Conservation (phyloP, 208 protist genomes). For the Crithidia brevicula region DNA sequence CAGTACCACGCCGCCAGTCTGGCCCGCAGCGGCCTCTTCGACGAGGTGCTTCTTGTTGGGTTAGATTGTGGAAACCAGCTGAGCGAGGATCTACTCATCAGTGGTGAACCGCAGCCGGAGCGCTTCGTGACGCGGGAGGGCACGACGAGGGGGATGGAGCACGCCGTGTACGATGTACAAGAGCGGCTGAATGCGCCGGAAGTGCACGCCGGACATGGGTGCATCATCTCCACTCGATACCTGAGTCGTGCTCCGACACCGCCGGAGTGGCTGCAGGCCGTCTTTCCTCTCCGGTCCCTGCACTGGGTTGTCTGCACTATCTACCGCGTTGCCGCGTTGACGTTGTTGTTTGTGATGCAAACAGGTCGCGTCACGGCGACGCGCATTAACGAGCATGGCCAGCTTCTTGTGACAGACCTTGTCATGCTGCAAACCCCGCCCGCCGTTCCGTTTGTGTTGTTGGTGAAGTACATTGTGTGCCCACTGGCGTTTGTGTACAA, state of each 20-base stretch:
- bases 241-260: slow-evolving; percentile 41
- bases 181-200: slow-evolving; percentile 19
- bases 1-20: slow-evolving; percentile 90
- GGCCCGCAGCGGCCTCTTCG: slow-evolving; percentile 66
- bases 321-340: slow-evolving; percentile 52
- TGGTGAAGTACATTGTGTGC: slow-evolving; percentile 74
- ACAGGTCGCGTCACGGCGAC: slow-evolving; percentile 55
- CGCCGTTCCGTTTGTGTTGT: slow-evolving; percentile 76
- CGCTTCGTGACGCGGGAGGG: slow-evolving; percentile 28
- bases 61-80: slow-evolving; percentile 75
- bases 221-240: slow-evolving; percentile 36
- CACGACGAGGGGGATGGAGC: slow-evolving; percentile 11
- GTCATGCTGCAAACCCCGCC: slow-evolving; percentile 86
- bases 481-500: slow-evolving; percentile 65
- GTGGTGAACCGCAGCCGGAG: slow-evolving; percentile 37
- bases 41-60: slow-evolving; percentile 79
- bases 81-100: slow-evolving; percentile 58
- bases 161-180: slow-evolving; percentile 20
- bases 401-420: slow-evolving; percentile 68
- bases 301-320: slow-evolving; percentile 66
- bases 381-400: slow-evolving; percentile 73
- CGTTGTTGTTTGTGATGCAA: slow-evolving; percentile 48
- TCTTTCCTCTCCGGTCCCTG: slow-evolving; percentile 51
- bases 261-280: slow-evolving; percentile 61
- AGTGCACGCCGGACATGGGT: slow-evolving; percentile 27